These are phyloP conservation scores for Alternaria novae-zelandiae DNA, from an alignment of 2,329 filamentous ascomycete species.

Conservation along the genomic window DNA sequence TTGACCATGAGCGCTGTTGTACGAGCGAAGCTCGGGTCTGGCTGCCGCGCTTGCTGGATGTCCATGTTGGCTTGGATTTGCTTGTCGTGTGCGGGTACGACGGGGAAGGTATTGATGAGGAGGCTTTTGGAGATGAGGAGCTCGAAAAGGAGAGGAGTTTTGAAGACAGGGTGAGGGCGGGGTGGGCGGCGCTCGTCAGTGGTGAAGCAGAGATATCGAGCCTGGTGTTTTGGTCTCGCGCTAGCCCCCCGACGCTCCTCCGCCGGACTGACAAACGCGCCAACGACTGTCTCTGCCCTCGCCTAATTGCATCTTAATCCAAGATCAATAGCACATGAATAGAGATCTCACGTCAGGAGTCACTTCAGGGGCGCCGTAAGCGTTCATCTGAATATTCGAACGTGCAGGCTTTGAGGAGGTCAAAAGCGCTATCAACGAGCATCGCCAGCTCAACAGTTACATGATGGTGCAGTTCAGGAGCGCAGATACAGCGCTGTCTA, in stretches of 20 bases:
- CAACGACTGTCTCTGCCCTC: neutral
- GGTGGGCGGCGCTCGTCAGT: neutral
- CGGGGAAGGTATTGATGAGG: neutral
- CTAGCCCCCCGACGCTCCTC: neutral
- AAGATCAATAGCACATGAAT: neutral
- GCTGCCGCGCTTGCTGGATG: neutral
- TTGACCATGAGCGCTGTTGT: neutral
- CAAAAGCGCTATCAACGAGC: neutral
- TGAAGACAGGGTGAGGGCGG: neutral
- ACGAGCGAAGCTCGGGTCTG: neutral
- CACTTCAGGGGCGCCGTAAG: neutral
- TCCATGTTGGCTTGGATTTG: neutral
- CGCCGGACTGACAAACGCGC: neutral
- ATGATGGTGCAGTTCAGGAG: neutral
- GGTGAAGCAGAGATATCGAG: neutral
- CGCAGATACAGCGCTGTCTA: neutral
- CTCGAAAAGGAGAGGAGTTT: accelerated
- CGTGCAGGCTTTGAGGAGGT: neutral
- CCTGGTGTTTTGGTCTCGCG: neutral
- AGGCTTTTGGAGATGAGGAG: too few species aligned
- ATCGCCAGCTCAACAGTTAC: neutral
- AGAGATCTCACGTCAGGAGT: neutral
- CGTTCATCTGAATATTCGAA: neutral
- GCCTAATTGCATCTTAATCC: accelerated
- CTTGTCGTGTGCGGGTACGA: neutral